A percentile compares a stretch with the other conserved stretches of the same genome.
phyloP scores from a whole-genome alignment of 345 rosid genomes.

The Murraya paniculata region DNA sequence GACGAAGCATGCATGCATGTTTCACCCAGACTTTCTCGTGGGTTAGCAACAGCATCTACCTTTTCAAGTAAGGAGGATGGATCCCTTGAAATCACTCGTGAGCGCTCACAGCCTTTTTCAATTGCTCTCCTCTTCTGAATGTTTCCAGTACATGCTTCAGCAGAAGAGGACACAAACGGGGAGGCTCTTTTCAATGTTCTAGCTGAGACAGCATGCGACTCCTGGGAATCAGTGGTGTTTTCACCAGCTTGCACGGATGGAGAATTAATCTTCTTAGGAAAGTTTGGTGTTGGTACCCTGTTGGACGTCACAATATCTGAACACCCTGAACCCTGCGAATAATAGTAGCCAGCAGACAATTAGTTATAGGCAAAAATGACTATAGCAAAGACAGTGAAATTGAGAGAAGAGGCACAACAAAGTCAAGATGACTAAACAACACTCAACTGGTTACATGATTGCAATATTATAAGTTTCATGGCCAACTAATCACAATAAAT shows the following conservation, averaged over 20 bases:
- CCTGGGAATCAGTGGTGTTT: conserved; percentile 26
- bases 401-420: not conserved
- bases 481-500: not conserved
- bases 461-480: not conserved
- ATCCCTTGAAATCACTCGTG: conserved; percentile 16
- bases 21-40: conserved; percentile 33
- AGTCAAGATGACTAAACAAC: not conserved
- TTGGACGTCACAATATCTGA: conserved; percentile 32
- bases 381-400: not conserved
- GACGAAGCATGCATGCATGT: conserved; percentile 32
- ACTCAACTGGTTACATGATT: not conserved
- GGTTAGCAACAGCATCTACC: conserved; percentile 48
- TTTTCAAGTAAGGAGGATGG: conserved; percentile 22
- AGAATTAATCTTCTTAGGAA: conserved; percentile 15
- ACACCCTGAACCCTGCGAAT: conserved; percentile 43
- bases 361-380: conserved; percentile 10
- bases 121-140: conserved; percentile 28
- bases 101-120: conserved; percentile 22
- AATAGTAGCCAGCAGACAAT: conserved; percentile 17
- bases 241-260: conserved; percentile 11
- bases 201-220: conserved; percentile 33
- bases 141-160: conserved; percentile 33
- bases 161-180: conserved; percentile 30
- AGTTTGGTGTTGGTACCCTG: conserved; percentile 19
- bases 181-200: conserved; percentile 41